Conservation (phyloP, 2,329 filamentous ascomycete genomes). For the Chaetomiaceae sp. region DNA sequence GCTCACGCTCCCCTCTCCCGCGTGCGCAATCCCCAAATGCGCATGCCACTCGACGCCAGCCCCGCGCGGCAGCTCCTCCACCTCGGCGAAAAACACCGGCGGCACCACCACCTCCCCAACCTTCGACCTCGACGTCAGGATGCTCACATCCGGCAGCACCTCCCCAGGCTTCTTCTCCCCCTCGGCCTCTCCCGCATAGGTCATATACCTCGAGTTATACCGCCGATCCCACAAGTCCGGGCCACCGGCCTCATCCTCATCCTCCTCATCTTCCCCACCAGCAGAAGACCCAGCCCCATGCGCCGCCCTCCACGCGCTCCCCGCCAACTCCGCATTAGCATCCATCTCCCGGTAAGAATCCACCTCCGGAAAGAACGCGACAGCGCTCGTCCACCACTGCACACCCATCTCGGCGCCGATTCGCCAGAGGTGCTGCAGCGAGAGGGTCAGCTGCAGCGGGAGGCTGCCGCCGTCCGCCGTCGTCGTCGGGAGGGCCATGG, state of each 20-base stretch:
- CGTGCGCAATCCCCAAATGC: slow-evolving; percentile 52
- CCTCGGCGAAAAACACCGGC: slow-evolving; percentile 69
- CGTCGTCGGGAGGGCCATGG: slow-evolving; percentile 57
- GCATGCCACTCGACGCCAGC: slow-evolving; percentile 82
- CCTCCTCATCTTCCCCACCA: slow-evolving; percentile 33
- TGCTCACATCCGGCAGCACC: slow-evolving; percentile 48
- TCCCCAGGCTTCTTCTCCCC: slow-evolving; percentile 19
- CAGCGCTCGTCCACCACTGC: slow-evolving; percentile 67
- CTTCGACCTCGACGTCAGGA: slow-evolving; percentile 17
- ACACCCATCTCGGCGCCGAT: slow-evolving; percentile 70
- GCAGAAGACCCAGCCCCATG: slow-evolving; percentile 38
- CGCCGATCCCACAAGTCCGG: slow-evolving; percentile 66
- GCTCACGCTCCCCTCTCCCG: slow-evolving; percentile 17
- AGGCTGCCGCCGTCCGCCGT: slow-evolving; percentile 34
- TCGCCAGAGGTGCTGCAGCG: slow-evolving; percentile 85
- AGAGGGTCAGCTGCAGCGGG: slow-evolving; percentile 59
- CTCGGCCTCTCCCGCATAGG: slow-evolving; percentile 31
- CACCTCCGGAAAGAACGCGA: slow-evolving; percentile 63
- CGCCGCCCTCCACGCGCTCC: slow-evolving; percentile 43
- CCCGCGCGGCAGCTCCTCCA: slow-evolving; percentile 68
- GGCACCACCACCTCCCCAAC: slow-evolving; percentile 39
- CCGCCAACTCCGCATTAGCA: slow-evolving; percentile 39
- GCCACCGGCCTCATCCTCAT: slow-evolving; percentile 41
- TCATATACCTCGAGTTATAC: slow-evolving; percentile 50
- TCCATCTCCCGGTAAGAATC: slow-evolving; percentile 11